Evolutionary conservation across 176 grass and related monocot genomes (phyloP).

Genomic region (Hyparrhenia diplandra): DNA sequence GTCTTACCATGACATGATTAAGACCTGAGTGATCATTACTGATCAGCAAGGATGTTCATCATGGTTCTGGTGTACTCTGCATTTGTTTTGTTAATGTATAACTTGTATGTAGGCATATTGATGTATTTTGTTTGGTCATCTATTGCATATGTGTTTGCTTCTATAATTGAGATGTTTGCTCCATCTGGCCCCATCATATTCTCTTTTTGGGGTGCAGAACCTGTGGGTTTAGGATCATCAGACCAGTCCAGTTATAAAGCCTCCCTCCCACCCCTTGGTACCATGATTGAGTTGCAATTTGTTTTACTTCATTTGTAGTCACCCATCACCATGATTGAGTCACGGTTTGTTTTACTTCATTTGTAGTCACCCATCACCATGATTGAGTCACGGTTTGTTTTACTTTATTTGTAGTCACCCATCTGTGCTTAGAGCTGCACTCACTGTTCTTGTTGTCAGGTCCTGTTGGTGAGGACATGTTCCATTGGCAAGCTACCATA

Average conservation of each 20-base stretch:
- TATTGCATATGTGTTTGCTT: background rate
- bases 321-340: background rate
- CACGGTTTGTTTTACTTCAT: background rate
- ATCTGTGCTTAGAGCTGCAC: background rate
- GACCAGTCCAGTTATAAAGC: background rate
- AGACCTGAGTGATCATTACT: too few relatives aligned
- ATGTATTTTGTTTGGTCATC: background rate
- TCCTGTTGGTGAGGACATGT: constrained; percentile 90
- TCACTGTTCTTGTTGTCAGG: constrained; percentile 25
- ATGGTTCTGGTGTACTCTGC: background rate
- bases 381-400: background rate
- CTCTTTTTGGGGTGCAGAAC: background rate
- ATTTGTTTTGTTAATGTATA: background rate
- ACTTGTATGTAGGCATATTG: background rate
- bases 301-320: background rate
- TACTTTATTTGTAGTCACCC: background rate
- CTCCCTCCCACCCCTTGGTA: background rate
- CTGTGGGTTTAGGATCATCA: background rate
- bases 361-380: background rate
- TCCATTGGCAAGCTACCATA: constrained; percentile 89
- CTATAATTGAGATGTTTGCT: background rate
- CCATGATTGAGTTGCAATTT: background rate
- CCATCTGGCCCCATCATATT: background rate
- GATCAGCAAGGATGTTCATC: background rate
- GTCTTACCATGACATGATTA: background rate